Base-by-base conservation (phyloP, 352 stramenopile genomes). In the Aphanomyces euteiches region DNA sequence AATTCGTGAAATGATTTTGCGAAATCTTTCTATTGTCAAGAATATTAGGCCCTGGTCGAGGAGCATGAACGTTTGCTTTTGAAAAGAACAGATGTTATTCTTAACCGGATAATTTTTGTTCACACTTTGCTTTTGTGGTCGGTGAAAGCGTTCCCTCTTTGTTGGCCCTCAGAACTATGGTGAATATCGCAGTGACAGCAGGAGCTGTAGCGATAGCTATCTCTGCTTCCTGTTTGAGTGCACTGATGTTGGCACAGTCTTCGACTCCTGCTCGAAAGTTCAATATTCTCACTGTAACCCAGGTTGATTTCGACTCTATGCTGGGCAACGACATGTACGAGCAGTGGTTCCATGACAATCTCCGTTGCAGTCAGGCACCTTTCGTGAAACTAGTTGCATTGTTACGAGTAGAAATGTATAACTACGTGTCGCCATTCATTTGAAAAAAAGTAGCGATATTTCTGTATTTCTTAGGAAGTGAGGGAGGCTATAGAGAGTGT, bases 291-390 rank as follows among this genome's bases (percentile, higher is more conserved):
- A 63, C 56, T 37, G n/a, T 63, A 4, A 34, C 8, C 56, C 8
- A 40, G 5, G n/a, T 63, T n/a, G 56, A 63, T 37, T 63, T 63
- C 34, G n/a, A 63, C 36, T 12, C 12, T 17, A 63, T 63, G 56
- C 21, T 38, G 10, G 34, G 7, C 7, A n/a, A 63, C 21, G 12
- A 15, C 7, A 28, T 17, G 7, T 63, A 40, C 56, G 34, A 63
- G 12, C 34, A 63, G 36, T 63, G 56, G 56, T 63, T 63, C 1
- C n/a, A 38, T 17, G 43, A 63, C 56, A 63, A 63, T 37, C 56
- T 63, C 28, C 56, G 13, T 15, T 40, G 56, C 56, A 38, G 12
- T 63, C 56, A 63, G 17, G 34, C 19, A 63, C 1, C 56, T 7
- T 63, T 63, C 34, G 1, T 12, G n/a, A 7, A 12, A 12, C 19